Conservation (phyloP, 1,139 yeast genomes). For the Debaryomycetaceae sp. region DNA sequence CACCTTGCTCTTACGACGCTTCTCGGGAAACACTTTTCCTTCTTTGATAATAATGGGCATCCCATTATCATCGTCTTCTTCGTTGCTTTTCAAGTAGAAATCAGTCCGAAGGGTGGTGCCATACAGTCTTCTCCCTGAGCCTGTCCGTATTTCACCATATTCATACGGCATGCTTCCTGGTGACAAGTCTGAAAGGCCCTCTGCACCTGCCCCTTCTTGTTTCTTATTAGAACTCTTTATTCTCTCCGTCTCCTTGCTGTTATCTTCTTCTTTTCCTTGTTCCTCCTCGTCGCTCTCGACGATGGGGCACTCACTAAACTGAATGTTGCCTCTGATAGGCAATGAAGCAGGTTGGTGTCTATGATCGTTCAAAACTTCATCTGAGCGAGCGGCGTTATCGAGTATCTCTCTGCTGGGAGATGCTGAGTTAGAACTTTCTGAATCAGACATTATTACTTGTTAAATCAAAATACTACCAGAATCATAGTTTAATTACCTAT, state of each 20-base stretch:
- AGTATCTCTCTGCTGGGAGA: conserved; percentile 30
- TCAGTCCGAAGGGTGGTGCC: conserved; percentile 17
- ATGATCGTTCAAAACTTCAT: conserved; percentile 55
- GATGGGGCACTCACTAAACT: conserved; percentile 8
- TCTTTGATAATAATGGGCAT: not conserved
- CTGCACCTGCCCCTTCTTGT: not conserved
- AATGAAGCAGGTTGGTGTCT: conserved; percentile 47
- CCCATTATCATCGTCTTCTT: conserved; percentile 21
- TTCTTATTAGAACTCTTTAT: conserved; percentile 2
- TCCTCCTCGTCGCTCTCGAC: conserved; percentile 11
- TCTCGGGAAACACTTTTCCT: conserved; percentile 12
- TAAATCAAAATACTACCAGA: not conserved
- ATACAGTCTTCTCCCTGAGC: conserved; percentile 5
- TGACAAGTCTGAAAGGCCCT: not conserved
- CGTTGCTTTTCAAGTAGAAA: conserved; percentile 24
- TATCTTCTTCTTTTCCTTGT: conserved; percentile 11
- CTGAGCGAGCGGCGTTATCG: conserved; percentile 35
- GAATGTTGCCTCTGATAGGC: conserved; percentile 26
- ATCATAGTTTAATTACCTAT: not conserved
- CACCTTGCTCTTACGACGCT: conserved; percentile 18
- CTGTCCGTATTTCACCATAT: conserved; percentile 1
- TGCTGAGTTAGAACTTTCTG: conserved; percentile 40
- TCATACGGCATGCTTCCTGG: no score
- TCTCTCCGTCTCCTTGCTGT: not conserved
- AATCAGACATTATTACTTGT: conserved; percentile 38